A percentile compares a stretch with the other conserved stretches of the same genome.
Conservation (phyloP, 2,329 filamentous ascomycete genomes). For the Xylaria sp. region DNA sequence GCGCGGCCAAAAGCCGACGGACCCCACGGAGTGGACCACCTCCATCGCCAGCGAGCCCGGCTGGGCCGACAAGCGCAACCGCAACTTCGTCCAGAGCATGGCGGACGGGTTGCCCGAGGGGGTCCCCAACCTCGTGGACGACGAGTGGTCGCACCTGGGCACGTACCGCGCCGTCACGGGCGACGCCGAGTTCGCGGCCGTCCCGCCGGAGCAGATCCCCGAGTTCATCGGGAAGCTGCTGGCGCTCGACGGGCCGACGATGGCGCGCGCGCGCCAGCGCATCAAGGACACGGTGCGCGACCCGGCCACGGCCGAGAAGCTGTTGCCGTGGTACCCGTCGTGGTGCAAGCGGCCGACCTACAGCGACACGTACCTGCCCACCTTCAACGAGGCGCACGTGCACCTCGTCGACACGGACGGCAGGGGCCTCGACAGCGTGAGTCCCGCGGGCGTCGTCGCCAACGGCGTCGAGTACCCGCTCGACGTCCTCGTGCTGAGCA, state of each 20-base stretch:
- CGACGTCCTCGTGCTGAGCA: conserved; percentile 52
- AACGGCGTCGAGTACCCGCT: conserved; percentile 60
- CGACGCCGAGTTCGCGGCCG: conserved; percentile 47
- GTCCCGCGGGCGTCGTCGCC: conserved; percentile 59
- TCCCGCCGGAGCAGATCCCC: conserved; percentile 52
- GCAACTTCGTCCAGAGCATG: conserved; percentile 57
- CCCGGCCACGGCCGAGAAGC: conserved; percentile 59
- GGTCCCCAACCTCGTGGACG: conserved; percentile 57
- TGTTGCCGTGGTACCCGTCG: conserved; percentile 62
- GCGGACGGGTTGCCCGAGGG: conserved; percentile 44
- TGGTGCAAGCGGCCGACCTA: conserved; percentile 74
- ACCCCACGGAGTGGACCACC: conserved; percentile 55
- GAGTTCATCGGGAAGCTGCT: conserved; percentile 54
- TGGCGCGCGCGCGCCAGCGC: conserved; percentile 59
- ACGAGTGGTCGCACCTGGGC: conserved; percentile 60
- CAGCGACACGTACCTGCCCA: conserved; percentile 67
- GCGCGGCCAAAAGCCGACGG: conserved; percentile 46
- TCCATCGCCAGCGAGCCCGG: conserved; percentile 53
- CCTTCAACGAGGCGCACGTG: conserved; percentile 70
- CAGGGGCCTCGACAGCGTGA: conserved; percentile 61
- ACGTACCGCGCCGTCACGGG: conserved; percentile 55
- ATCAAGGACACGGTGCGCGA: conserved; percentile 66
- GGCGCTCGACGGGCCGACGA: conserved; percentile 55
- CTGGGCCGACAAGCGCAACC: conserved; percentile 61
- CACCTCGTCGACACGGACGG: conserved; percentile 69